Base-by-base conservation (phyloP, 73 alveolate species). In the Paramecium primaurelia region DNA sequence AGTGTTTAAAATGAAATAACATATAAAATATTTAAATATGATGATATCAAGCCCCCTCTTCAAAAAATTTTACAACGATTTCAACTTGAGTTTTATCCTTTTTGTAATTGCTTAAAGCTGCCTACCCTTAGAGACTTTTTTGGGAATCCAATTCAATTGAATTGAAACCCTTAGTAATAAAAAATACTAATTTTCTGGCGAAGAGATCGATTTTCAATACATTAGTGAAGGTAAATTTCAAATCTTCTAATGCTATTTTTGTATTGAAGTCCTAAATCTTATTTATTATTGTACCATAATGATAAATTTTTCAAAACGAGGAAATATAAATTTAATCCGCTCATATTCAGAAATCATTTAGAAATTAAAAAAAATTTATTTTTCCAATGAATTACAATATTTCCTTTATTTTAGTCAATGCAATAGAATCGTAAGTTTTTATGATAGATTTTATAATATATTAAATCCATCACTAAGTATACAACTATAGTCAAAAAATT, bases 211-310 rank as follows among this genome's bases (percentile, higher is more conserved):
- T 71, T 26, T 71, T 71, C 11, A 71, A 1, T 4, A 71, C 37
- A 11, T 28, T 32, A 8, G 58, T 6, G 18, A 71, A 71, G 2
- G 58, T 71, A 36, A 71, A 71, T 71, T 71, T 71, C 25, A 71
- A 71, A 71, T 71, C 86, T 25, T 71, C 86, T 6, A 71, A 36
- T 7, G 86, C 86, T 71, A 71, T 71, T 36, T 71, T 71, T 7
- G 51, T 71, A 20, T 59, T 59, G 4, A 59, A 59, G 40, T 59
- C 75, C 75, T 59, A 22, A 8, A 28, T 22, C 11, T 34, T 7
- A 20, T 22, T 9, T 8, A 1, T 5, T 1, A n/a, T 22, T 3
- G 6, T 64, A 71, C 86, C 86, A 71, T 1, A 7, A 71, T 22
- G 26, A 71, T 71, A 11, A 22, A 71, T 71, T 71, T 71, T 4